These are phyloP conservation scores for Salix purpurea DNA, from an alignment of 345 rosid genomes.

Conservation along the genomic window DNA sequence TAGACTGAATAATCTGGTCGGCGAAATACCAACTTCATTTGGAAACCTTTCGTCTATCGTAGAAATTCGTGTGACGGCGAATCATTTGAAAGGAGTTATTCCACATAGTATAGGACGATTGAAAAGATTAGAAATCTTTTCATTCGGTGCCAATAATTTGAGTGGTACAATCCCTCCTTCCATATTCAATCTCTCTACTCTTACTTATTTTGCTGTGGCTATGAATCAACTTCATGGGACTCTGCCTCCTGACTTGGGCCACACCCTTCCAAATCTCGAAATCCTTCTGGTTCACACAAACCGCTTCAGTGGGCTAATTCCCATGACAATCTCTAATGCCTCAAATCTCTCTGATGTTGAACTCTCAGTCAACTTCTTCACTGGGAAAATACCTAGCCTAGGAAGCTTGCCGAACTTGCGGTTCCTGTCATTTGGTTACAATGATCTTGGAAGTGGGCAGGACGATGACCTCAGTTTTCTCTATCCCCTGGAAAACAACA, in stretches of 20 bases:
- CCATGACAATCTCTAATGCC: background rate
- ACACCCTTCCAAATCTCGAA: constrained; percentile 10
- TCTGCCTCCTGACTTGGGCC: constrained; percentile 14
- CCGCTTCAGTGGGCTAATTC: background rate
- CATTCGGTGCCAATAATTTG: background rate
- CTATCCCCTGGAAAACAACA: background rate
- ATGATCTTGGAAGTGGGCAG: background rate
- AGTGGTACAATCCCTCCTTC: constrained; percentile 21
- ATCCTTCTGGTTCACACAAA: background rate
- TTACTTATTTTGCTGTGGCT: background rate
- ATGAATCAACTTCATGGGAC: constrained; percentile 14
- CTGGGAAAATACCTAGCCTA: background rate
- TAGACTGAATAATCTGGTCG: constrained; percentile 1
- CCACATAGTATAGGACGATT: constrained; percentile 23
- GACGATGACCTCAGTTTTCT: background rate
- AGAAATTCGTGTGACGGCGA: rapidly evolving
- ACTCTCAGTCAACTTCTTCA: background rate
- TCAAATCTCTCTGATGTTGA: background rate
- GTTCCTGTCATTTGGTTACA: background rate
- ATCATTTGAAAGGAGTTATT: constrained; percentile 1
- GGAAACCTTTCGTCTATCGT: constrained; percentile 16
- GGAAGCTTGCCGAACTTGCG: background rate
- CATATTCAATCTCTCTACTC: too few relatives aligned
- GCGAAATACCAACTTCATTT: background rate
- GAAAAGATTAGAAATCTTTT: constrained; percentile 5